phyloP scores from a whole-genome alignment of 2,329 filamentous ascomycete species.

The Herpotrichia juniperi region DNA sequence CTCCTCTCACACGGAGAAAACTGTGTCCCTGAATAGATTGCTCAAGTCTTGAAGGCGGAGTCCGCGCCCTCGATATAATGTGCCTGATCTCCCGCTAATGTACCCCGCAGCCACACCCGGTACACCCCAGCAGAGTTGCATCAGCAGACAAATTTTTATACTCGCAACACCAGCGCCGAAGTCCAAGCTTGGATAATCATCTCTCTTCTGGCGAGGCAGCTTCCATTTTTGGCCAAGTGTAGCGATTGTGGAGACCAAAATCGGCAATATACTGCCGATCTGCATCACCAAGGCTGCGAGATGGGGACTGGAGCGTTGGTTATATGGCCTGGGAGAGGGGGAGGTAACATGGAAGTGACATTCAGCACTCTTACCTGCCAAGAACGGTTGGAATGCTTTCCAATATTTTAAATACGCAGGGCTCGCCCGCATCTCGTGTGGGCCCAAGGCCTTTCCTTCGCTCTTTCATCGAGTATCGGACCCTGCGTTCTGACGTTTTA shows the following conservation, averaged over 20 bases:
- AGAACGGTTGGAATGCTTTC: conserved; percentile 12
- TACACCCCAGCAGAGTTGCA: conserved; percentile 11
- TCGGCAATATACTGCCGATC: too few species aligned
- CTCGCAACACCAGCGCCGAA: background rate
- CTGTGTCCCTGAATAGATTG: background rate
- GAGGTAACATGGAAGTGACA: background rate
- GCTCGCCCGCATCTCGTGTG: background rate
- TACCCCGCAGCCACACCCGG: conserved; percentile 28
- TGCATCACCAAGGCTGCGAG: background rate
- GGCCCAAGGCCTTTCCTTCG: background rate
- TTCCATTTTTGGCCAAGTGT: background rate
- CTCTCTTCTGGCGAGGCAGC: background rate
- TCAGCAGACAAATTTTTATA: conserved; percentile 2
- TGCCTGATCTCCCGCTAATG: conserved; percentile 18
- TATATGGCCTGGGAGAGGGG: too few species aligned
- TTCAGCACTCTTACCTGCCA: conserved; percentile 13
- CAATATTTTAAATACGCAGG: conserved; percentile 10
- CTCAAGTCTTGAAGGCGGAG: background rate
- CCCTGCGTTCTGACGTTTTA: background rate
- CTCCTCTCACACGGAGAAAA: background rate
- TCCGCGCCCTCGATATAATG: conserved; percentile 10
- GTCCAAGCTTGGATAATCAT: background rate
- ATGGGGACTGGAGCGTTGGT: too few species aligned
- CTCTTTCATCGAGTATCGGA: background rate
- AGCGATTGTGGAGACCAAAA: too few species aligned